Conservation (phyloP, 805 yeast species). For the Candida methanosorbosa region DNA sequence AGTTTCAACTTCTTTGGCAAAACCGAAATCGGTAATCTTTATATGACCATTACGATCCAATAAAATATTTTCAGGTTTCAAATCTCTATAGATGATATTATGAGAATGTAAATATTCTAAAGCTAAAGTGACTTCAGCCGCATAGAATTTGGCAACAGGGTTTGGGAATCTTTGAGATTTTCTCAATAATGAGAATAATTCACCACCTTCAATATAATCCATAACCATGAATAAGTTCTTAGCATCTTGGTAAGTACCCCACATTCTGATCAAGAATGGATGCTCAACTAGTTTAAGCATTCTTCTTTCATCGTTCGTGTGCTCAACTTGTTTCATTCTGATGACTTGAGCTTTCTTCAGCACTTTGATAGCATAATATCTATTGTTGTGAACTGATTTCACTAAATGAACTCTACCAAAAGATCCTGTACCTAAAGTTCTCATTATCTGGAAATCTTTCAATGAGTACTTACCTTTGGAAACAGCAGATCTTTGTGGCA, state of each 20-base stretch:
- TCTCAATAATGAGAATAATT: slow-evolving; percentile 44
- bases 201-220: slow-evolving; percentile 63
- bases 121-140: slow-evolving; percentile 53
- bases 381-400: slow-evolving; percentile 47
- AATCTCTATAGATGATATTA: slow-evolving; percentile 51
- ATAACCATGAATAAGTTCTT: slow-evolving; percentile 51
- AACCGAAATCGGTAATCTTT: slow-evolving; percentile 54
- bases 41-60: slow-evolving; percentile 53
- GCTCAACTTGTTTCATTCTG: slow-evolving; percentile 56
- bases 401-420: slow-evolving; percentile 55
- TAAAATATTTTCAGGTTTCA: slow-evolving; percentile 53
- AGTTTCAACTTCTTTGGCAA: slow-evolving; percentile 52
- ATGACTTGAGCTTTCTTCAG: slow-evolving; percentile 49
- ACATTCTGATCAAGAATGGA: slow-evolving; percentile 53
- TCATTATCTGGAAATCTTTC: slow-evolving; percentile 44
- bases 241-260: slow-evolving; percentile 60
- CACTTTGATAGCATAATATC: slow-evolving; percentile 53
- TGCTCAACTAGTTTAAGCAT: slow-evolving; percentile 51
- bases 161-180: slow-evolving; percentile 53
- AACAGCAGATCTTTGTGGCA: slow-evolving; percentile 27
- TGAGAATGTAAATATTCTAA: slow-evolving; percentile 51
- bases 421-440: slow-evolving; percentile 55
- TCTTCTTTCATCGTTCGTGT: slow-evolving; percentile 53
- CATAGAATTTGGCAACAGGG: slow-evolving; percentile 56
- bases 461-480: slow-evolving; percentile 52